Base-by-base conservation (phyloP, 768 basidiomycete genomes). In the Cyathus striatus region DNA sequence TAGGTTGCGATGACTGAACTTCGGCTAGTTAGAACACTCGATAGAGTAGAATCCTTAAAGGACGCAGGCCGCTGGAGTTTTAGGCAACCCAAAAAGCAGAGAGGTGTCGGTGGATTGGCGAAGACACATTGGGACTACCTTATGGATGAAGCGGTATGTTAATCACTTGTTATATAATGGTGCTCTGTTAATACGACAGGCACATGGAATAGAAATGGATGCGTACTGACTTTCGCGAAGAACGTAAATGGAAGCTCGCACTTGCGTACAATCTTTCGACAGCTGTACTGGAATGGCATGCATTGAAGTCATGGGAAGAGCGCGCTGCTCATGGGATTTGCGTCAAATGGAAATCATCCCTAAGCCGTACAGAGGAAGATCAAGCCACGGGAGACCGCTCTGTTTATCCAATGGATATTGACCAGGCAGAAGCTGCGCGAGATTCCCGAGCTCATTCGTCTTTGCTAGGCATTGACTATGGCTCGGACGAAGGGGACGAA, bases 121-220 rank as follows among this genome's bases (percentile, higher is more conserved):
- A 96, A 94, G 64, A 80, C 85, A 1, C 92, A 97, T 56, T 94
- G 91, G 91, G 96, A 98, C 59, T 88, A 93, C 62, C 70, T 99
- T 24, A 64, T 99, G 61, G 95, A 98, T 47, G 96, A 99, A 64
- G 92, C 97, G 92, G 91, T 90, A 42, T 52, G 77, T 67, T 16
- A 22, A 20, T 26, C 14, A 25, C 41, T 21, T 30, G 13, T 40
- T 30, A 14, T 33, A 23, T 53, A 9, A 7, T 6, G 20, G 13
- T 7, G 6, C 14, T 24, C 10, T 27, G 20, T 32, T 23, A 17
- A n/a, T n/a, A n/a, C n/a, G n/a, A n/a, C n/a, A n/a, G n/a, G n/a
- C n/a, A n/a, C n/a, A n/a, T n/a, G n/a, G n/a, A n/a, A 6, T 41
- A 93, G 94, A 90, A 86, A 78, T 99, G 96, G 96, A 86, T 99